Percentiles rank a stretch among this genome's conserved stretches.
phyloP scores from a whole-genome alignment of 2,329 filamentous ascomycete genomes.

The Triangularia verruculosa region DNA sequence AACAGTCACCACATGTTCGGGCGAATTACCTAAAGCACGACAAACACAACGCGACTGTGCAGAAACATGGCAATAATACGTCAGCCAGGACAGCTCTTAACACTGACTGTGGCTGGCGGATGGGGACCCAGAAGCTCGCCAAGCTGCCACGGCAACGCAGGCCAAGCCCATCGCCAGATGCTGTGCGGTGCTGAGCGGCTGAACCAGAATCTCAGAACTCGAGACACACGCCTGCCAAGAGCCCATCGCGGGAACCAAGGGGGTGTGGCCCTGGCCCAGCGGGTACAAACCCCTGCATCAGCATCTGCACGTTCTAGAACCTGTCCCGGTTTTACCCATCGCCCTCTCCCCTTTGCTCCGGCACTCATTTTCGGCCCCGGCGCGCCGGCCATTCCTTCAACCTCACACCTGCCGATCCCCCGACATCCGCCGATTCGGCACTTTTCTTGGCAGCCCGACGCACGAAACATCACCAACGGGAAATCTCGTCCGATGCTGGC shows the following conservation, averaged over 20 bases:
- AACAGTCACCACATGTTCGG: background rate
- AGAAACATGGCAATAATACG: constrained; percentile 12
- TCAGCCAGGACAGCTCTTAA: background rate
- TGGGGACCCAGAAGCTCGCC: background rate
- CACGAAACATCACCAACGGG: background rate
- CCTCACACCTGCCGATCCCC: constrained; percentile 27
- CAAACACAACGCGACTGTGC: constrained; percentile 1
- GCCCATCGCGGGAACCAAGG: background rate
- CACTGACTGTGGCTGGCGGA: constrained; percentile 1
- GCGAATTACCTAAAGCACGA: background rate
- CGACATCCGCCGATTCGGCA: constrained; percentile 30
- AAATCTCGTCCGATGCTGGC: constrained; percentile 19
- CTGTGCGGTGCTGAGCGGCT: background rate
- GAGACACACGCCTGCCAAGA: background rate
- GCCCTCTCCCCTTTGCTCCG: constrained; percentile 19
- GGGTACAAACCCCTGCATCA: background rate
- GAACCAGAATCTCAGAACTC: constrained; percentile 7
- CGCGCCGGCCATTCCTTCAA: constrained; percentile 5
- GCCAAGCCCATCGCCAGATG: background rate
- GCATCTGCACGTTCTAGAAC: constrained; percentile 9
- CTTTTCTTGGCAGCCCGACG: constrained; percentile 18
- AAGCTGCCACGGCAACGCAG: background rate
- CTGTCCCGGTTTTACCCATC: constrained; percentile 24
- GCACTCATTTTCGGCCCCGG: constrained; percentile 21
- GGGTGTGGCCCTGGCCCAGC: background rate